Percentiles rank a stretch among this genome's conserved stretches.
phyloP scores from a whole-genome alignment of 208 protist genomes.

The Tritrichomonas musculus region DNA sequence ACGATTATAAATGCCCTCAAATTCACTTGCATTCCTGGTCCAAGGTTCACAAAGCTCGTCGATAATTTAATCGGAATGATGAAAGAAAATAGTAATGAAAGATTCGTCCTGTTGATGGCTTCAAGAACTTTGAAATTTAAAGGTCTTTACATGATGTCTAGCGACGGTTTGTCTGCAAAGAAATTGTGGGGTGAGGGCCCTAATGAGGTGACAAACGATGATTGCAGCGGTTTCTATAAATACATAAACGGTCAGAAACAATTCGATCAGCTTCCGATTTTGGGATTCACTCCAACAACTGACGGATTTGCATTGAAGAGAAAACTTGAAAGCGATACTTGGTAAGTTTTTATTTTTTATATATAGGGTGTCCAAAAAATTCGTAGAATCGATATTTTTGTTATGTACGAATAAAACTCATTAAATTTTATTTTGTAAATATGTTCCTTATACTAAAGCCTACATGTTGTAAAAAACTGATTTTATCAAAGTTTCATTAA shows the following conservation, averaged over 20 bases:
- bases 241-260: not conserved
- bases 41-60: not conserved
- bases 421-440: too few species aligned
- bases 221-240: not conserved
- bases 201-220: not conserved
- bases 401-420: too few species aligned
- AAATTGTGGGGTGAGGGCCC: not conserved
- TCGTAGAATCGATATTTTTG: too few species aligned
- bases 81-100: not conserved
- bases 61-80: not conserved
- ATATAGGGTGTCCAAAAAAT: too few species aligned
- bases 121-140: constrained; percentile 20
- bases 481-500: too few species aligned
- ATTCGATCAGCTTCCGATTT: not conserved
- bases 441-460: too few species aligned
- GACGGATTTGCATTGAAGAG: not conserved
- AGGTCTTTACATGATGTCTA: not conserved
- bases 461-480: too few species aligned
- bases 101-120: not conserved
- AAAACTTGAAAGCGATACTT: not conserved
- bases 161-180: not conserved
- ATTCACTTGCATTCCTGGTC: not conserved
- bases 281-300: not conserved
- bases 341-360: not conserved
- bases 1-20: not conserved